Percentiles rank a stretch among this genome's conserved stretches.
Conservation (phyloP, 202 grass and related monocot genomes). For the Musa balbisiana region DNA sequence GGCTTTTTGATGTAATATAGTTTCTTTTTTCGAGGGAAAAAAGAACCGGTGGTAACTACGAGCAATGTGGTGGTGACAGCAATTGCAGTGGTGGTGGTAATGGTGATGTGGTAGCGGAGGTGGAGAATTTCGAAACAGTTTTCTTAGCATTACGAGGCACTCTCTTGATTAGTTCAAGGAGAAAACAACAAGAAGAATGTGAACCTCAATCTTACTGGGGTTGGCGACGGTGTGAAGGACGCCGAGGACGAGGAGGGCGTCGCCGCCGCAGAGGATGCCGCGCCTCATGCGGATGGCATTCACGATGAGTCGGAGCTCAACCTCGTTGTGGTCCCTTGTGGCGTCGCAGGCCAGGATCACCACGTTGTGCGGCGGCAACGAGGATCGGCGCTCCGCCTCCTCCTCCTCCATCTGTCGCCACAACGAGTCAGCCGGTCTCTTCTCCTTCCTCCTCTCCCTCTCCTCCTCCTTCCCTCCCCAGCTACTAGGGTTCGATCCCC, state of each 20-base stretch:
- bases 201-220: conserved; percentile 42
- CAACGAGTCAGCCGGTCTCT: not conserved
- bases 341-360: conserved; percentile 57
- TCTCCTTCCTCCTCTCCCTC: not conserved
- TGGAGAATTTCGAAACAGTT: no score
- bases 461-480: not conserved
- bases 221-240: conserved; percentile 49
- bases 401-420: not conserved
- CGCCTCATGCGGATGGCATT: conserved; percentile 22
- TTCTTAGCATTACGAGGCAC: no score
- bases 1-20: no score
- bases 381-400: not conserved
- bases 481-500: not conserved
- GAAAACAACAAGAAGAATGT: not conserved
- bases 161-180: not conserved
- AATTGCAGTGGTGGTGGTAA: no score
- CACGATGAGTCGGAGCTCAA: conserved; percentile 37
- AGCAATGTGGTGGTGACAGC: no score
- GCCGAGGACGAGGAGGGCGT: conserved; percentile 51
- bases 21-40: no score
- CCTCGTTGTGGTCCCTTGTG: conserved; percentile 37
- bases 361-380: conserved; percentile 34
- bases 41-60: no score
- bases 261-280: conserved; percentile 38
- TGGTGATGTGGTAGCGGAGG: no score